Base-by-base conservation (phyloP, 2,329 filamentous ascomycete genomes). In the Delphinella strobiligena region DNA sequence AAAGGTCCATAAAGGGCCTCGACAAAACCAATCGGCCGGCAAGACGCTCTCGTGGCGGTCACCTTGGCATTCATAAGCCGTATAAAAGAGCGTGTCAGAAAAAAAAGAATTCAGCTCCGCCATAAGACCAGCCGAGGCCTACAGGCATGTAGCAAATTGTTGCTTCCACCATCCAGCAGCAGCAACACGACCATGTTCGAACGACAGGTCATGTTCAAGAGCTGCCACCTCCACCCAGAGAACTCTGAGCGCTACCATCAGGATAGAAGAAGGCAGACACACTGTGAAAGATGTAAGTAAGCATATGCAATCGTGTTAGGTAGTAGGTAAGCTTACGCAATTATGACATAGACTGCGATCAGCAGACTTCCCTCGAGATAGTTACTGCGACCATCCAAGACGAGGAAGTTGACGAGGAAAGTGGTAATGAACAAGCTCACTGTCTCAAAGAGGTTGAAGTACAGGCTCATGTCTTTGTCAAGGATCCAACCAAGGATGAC, bases 371-470 rank as follows among this genome's bases (percentile, higher is more conserved):
- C 84, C 59, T 91, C 84, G 0, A 89, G 69, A 65, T 84, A 91
- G 51, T 89, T 85, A 46, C 80, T 87, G 56, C 85, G 76, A 19
- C 85, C 86, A 51, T 93, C 85, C 15, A 80, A 71, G 36, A 93
- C 85, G 32, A 93, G 62, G 55, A 93, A 93, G 56, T 93, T 93
- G 42, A 88, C 82, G 24, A 93, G 70, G 31, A 93, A 74, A 0
- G 85, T 83, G 2, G 84, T 78, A 10, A 91, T 82, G 50, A 93
- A 93, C 31, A 93, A 65, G 31, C 82, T 80, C 16, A 87, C 63
- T 2, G 72, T 76, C 54, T 76, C 72, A 47, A 76, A 76, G 14
- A 75, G 60, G 43, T 73, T 75, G 52, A 76, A 76, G 59, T 75
- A 75, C 9, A 76, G 54, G 32, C 67, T 70, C 72, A 89, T 89